phyloP scores from a whole-genome alignment of 805 yeast genomes.

The Phaffomyces thermotolerans region DNA sequence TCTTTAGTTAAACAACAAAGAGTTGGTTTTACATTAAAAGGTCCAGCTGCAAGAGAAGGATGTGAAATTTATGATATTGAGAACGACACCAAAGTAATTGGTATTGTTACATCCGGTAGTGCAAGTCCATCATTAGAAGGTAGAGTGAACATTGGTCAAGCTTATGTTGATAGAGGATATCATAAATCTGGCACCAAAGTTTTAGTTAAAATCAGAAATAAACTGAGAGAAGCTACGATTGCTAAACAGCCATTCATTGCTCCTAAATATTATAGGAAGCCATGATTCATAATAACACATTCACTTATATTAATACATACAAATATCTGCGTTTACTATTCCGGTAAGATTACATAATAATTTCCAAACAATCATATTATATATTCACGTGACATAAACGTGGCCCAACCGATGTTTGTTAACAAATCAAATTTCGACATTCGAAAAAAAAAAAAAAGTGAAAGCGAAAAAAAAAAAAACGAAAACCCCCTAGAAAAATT shows the following conservation, averaged over 20 bases:
- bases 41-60: conserved; percentile 91
- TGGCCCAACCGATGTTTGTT: conserved; percentile 3
- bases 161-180: conserved; percentile 64
- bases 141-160: conserved; percentile 85
- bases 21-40: conserved; percentile 64
- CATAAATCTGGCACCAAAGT: conserved; percentile 71
- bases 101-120: conserved; percentile 50
- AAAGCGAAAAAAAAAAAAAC: conserved; percentile 12
- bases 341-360: background rate
- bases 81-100: conserved; percentile 47
- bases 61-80: conserved; percentile 51
- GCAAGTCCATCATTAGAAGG: conserved; percentile 60
- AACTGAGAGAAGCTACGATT: conserved; percentile 67
- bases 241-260: conserved; percentile 80
- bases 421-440: conserved; percentile 20
- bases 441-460: conserved; percentile 11
- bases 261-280: conserved; percentile 56
- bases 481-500: conserved; percentile 11
- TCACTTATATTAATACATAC: background rate
- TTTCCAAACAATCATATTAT: background rate
- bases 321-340: no score
- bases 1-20: conserved; percentile 48
- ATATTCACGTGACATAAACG: background rate
- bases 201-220: conserved; percentile 76
- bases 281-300: conserved; percentile 1